Conservation (phyloP, 805 yeast genomes). For the Metschnikowia proteae region DNA sequence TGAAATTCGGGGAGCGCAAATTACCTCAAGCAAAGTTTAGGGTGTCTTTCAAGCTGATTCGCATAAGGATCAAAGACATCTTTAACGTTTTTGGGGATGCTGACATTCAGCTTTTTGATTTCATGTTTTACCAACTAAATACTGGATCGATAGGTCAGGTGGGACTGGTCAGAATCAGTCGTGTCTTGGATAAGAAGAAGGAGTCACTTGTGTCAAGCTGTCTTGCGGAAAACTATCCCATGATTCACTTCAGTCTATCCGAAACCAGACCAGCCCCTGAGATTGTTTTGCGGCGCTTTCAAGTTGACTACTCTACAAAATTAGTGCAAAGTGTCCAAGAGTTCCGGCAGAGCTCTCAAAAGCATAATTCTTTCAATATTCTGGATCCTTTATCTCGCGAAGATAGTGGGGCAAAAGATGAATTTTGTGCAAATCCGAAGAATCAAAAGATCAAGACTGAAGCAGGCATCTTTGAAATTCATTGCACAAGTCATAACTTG, state of each 20-base stretch:
- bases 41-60: constrained; percentile 18
- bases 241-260: constrained; percentile 19
- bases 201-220: background rate
- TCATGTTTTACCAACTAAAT: constrained; percentile 18
- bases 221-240: constrained; percentile 18
- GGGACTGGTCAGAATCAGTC: constrained; percentile 15
- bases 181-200: background rate
- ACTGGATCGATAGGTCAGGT: constrained; percentile 24
- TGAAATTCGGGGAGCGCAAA: constrained; percentile 9
- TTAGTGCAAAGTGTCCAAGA: constrained; percentile 41
- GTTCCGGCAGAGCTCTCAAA: background rate
- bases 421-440: background rate
- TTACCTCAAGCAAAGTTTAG: constrained; percentile 42
- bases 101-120: constrained; percentile 10
- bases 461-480: constrained; percentile 19
- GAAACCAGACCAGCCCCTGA: constrained; percentile 34
- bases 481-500: constrained; percentile 47
- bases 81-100: constrained; percentile 27
- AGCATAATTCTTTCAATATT: background rate
- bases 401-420: background rate
- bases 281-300: constrained; percentile 44
- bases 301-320: constrained; percentile 55
- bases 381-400: background rate
- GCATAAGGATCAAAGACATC: constrained; percentile 18
- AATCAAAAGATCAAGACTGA: background rate